A percentile compares a stretch with the other conserved stretches of the same genome.
Conservation (phyloP, 345 rosid genomes). For the Barbarea vulgaris region DNA sequence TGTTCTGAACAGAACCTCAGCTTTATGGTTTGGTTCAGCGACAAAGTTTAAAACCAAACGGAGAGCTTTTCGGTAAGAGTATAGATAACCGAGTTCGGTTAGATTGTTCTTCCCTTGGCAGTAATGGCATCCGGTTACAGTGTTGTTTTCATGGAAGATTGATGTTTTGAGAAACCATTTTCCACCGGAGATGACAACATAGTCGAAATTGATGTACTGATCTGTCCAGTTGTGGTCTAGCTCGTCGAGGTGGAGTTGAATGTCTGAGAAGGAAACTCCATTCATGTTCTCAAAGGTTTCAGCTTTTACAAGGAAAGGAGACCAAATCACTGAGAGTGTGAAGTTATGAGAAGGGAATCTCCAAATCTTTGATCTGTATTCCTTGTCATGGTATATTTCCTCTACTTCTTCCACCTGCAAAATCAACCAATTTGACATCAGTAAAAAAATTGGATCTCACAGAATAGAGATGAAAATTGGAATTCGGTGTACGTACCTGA, state of each 20-base stretch:
- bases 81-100: conserved; percentile 70
- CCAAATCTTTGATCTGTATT: conserved; percentile 79
- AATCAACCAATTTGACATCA: background rate
- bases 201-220: conserved; percentile 58
- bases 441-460: background rate
- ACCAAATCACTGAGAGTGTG: conserved; percentile 75
- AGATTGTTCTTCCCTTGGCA: conserved; percentile 70
- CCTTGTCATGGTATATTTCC: conserved; percentile 81
- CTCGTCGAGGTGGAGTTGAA: conserved; percentile 74
- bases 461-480: background rate
- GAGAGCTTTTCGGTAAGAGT: conserved; percentile 73
- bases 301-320: conserved; percentile 87
- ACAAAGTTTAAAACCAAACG: conserved; percentile 56
- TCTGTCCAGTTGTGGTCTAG: conserved; percentile 74
- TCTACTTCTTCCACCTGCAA: conserved; percentile 62
- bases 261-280: conserved; percentile 75
- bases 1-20: conserved; percentile 67
- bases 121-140: conserved; percentile 71
- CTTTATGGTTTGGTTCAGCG: conserved; percentile 60
- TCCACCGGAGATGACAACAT: conserved; percentile 81
- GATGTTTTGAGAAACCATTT: conserved; percentile 98
- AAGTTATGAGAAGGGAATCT: conserved; percentile 75
- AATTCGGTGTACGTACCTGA: conserved; percentile 49
- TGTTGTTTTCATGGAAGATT: conserved; percentile 73
- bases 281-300: conserved; percentile 74